phyloP scores from a whole-genome alignment of 2,329 filamentous ascomycete species.

The Neonectria neomacrospora region DNA sequence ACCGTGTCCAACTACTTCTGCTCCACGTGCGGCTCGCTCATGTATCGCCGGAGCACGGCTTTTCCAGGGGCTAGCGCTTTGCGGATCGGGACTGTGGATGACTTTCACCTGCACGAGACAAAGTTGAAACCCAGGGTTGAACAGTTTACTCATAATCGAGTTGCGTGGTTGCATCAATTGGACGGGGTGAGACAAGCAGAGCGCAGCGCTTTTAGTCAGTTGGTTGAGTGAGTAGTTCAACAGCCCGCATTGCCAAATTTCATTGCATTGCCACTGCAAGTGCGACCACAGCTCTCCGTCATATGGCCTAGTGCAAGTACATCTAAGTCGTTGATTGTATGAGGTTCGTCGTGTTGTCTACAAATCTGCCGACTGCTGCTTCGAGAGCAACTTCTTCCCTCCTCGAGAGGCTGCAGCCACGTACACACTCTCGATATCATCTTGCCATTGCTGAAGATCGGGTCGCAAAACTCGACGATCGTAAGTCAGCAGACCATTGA shows the following conservation, averaged over 20 bases:
- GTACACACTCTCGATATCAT: neutral
- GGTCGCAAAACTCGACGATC: neutral
- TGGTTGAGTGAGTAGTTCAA: too few species aligned
- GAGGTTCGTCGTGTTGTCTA: neutral
- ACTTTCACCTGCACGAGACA: neutral
- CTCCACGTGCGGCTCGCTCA: neutral
- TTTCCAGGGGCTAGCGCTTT: neutral
- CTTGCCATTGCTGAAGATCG: neutral
- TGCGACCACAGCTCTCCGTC: too few species aligned
- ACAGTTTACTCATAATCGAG: neutral
- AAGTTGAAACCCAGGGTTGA: neutral
- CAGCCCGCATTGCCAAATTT: too few species aligned
- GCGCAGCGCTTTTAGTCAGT: neutral
- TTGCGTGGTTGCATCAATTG: neutral
- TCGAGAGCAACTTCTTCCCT: neutral
- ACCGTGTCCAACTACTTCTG: neutral
- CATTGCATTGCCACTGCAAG: too few species aligned
- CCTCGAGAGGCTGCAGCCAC: neutral
- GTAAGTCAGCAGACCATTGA: neutral
- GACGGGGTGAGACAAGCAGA: neutral
- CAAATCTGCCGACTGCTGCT: neutral
- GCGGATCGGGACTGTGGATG: neutral
- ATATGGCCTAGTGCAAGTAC: too few species aligned
- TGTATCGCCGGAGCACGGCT: neutral
- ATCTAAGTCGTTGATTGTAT: too few species aligned